Percentiles rank a stretch among this genome's conserved stretches.
Conservation (phyloP, 164 flowering plant genomes). For the Kalanchoe fedtschenkoi region DNA sequence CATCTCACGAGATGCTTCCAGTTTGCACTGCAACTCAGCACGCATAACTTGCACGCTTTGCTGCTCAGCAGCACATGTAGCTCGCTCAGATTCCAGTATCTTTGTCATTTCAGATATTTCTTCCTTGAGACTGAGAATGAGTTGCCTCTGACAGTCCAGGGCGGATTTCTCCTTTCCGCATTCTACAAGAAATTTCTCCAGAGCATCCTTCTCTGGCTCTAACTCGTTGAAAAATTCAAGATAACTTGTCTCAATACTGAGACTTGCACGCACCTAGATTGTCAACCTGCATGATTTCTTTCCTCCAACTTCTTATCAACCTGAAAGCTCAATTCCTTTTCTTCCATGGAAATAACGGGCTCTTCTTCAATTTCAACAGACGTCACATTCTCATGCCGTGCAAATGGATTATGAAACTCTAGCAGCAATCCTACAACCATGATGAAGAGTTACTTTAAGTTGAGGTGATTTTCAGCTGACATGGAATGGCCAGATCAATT, state of each 20-base stretch:
- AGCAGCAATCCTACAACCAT: constrained; percentile 28
- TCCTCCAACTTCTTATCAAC: neutral
- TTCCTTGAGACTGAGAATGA: constrained; percentile 43
- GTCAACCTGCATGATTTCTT: neutral
- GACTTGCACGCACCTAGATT: constrained; percentile 22
- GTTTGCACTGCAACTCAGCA: constrained; percentile 37
- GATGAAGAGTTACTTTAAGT: neutral
- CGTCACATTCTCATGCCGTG: constrained; percentile 15
- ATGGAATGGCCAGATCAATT: neutral
- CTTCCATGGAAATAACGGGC: constrained; percentile 6
- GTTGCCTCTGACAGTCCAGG: constrained; percentile 65
- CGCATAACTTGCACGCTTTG: constrained; percentile 21
- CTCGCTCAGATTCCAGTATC: constrained; percentile 44
- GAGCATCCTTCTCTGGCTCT: constrained; percentile 41
- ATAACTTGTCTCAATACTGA: constrained; percentile 30
- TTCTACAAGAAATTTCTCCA: constrained; percentile 27
- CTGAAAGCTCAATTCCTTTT: neutral
- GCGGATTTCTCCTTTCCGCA: constrained; percentile 59
- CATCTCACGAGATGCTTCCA: constrained; percentile 46
- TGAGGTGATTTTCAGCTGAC: neutral
- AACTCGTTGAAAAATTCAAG: constrained; percentile 28
- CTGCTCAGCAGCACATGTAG: constrained; percentile 34
- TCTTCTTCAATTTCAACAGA: constrained; percentile 6
- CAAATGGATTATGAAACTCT: constrained; percentile 19
- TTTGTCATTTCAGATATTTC: constrained; percentile 64